Evolutionary conservation across 2,329 filamentous ascomycete genomes (phyloP), one percentile per base, ranked within the genome.

Genomic region (Xylariales sp.): DNA sequence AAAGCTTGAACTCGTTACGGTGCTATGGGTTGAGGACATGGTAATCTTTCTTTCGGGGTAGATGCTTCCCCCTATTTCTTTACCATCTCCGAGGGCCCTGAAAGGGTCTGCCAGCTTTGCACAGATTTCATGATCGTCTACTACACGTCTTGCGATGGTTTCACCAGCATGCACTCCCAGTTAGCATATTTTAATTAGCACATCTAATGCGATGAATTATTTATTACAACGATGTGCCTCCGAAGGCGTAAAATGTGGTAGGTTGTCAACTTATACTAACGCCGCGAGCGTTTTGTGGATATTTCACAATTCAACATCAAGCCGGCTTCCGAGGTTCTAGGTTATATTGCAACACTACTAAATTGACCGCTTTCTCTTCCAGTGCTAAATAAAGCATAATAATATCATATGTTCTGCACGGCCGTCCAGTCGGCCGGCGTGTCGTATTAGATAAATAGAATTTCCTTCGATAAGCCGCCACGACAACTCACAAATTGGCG

Each of bases 191-290:
- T 54, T 28, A 12, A 41, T 18, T 23, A 41, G 9, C 34, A 41
- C 23, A 54, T 41, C 18, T 41, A 54, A 55, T 43, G 18, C 36
- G 53, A 55, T 41, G 34, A 28, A 41, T 41, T 43, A 41, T n/a
- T 28, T 54, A 12, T 54, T 23, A 3, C n/a, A 9, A 1, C 3
- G 23, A 23, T 8, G 3, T 54, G 7, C 16, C 12, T 16, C 5
- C 14, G 18, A 9, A 30, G 36, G 3, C 8, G 14, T 41, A 41
- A 12, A 41, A 14, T 41, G 10, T 41, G 3, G 39, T 41, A 12
- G 10, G 39, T 14, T 5, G 2, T 41, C 10, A 41, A 14, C 12
- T 41, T 34, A 3, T 34, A 34, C 32, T 34, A 34, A 34, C 32
- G 8, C 8, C 32, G 32, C 32, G 3, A 2, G 8, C 8, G 32